These are phyloP conservation scores for Boletus pseudo-olivaceus DNA, from an alignment of 768 basidiomycete species.

Conservation along the genomic window DNA sequence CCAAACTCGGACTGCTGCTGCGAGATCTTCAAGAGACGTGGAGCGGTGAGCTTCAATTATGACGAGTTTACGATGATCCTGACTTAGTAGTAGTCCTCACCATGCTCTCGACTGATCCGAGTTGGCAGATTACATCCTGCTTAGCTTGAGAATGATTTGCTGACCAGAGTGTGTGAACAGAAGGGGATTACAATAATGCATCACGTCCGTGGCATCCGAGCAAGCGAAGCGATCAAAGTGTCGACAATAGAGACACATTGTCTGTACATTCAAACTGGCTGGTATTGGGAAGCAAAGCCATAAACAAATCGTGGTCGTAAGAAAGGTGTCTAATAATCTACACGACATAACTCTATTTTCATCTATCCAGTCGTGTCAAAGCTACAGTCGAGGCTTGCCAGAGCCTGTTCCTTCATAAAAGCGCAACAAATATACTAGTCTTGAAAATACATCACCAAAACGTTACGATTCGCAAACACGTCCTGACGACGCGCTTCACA, in stretches of 20 bases:
- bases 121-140: background rate
- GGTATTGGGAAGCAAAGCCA: background rate
- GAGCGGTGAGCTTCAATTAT: background rate
- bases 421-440: conserved; percentile 4
- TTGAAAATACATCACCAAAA: conserved; percentile 24
- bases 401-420: conserved; percentile 14
- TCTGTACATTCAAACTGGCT: background rate
- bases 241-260: background rate
- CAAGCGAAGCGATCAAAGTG: background rate
- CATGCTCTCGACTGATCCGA: too few relatives aligned
- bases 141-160: background rate
- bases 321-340: conserved; percentile 21
- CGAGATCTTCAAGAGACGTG: background rate
- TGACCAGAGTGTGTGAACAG: background rate
- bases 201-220: conserved; percentile 4
- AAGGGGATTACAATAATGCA: background rate
- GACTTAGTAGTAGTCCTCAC: background rate
- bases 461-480: conserved; percentile 9
- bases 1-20: background rate
- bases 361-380: conserved; percentile 5
- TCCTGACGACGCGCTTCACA: conserved; percentile 17
- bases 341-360: conserved; percentile 18
- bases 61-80: background rate
- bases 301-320: conserved; percentile 9
- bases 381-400: conserved; percentile 21